Evolutionary conservation across 129 eudicot species (phyloP).

Genomic region (Lactuca sativa): DNA sequence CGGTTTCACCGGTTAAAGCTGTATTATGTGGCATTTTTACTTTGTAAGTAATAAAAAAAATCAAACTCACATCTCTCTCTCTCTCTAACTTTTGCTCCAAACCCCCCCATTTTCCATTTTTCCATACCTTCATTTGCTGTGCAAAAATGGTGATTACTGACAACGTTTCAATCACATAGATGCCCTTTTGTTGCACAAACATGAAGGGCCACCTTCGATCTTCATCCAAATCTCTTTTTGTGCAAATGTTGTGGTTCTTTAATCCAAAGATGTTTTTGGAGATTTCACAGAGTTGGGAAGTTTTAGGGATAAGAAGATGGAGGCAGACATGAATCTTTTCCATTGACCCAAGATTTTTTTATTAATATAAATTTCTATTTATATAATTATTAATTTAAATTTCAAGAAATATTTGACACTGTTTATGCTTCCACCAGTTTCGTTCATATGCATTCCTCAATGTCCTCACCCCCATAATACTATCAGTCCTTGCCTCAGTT

Average conservation of each 20-base stretch:
- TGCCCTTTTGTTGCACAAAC: conserved; percentile 3
- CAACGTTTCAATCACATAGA: conserved; percentile 9
- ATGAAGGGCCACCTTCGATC: background rate
- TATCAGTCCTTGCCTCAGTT: conserved; percentile 66
- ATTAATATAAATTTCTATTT: background rate
- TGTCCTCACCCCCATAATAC: conserved; percentile 63
- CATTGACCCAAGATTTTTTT: conserved; percentile 17
- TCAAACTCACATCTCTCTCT: background rate
- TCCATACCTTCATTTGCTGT: conserved; percentile 25
- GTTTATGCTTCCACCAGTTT: conserved; percentile 48
- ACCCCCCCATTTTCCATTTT: background rate
- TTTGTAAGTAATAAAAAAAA: too few relatives aligned
- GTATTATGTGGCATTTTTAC: too few relatives aligned
- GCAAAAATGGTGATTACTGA: conserved; percentile 21
- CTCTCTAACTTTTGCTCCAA: conserved; percentile 17
- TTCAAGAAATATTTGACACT: conserved; percentile 29
- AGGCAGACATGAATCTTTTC: conserved; percentile 43
- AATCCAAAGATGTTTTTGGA: conserved; percentile 6
- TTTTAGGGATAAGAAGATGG: conserved; percentile 41
- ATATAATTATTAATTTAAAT: background rate
- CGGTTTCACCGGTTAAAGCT: too few relatives aligned
- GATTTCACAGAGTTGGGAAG: conserved; percentile 7
- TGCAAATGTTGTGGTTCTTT: conserved; percentile 5
- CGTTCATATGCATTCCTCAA: conserved; percentile 53
- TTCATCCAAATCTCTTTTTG: background rate